phyloP scores from a whole-genome alignment of 2,329 filamentous ascomycete genomes.

The Colletotrichum sp. region DNA sequence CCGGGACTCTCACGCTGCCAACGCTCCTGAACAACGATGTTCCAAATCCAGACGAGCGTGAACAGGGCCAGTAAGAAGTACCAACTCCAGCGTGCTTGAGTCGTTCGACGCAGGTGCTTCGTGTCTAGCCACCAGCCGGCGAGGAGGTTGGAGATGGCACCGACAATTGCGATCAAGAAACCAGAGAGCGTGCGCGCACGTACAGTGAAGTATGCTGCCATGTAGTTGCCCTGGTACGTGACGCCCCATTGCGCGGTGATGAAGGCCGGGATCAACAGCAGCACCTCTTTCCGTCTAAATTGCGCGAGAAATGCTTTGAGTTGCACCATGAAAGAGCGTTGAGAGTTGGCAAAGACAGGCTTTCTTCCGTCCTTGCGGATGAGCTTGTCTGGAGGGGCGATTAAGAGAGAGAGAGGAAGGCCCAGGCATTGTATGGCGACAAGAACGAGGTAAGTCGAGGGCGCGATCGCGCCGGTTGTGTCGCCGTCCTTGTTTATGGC shows the following conservation, averaged over 20 bases:
- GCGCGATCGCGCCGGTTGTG: constrained; percentile 46
- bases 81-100: constrained; percentile 16
- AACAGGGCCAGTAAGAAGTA: constrained; percentile 4
- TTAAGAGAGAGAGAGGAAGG: constrained; percentile 45
- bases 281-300: constrained; percentile 5
- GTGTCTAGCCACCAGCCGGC: constrained; percentile 20
- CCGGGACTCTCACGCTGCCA: constrained; percentile 25
- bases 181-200: constrained; percentile 25
- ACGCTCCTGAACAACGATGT: constrained; percentile 11
- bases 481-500: constrained; percentile 50
- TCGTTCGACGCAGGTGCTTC: constrained; percentile 8
- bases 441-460: constrained; percentile 43
- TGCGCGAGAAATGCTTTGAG: constrained; percentile 2
- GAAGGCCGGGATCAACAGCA: constrained; percentile 20
- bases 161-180: constrained; percentile 45
- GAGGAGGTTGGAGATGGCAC: constrained; percentile 11
- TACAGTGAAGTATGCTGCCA: constrained; percentile 21
- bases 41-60: constrained; percentile 14
- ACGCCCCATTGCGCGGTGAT: constrained; percentile 23
- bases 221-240: constrained; percentile 24
- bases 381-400: constrained; percentile 50
- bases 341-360: constrained; percentile 24
- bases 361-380: constrained; percentile 40
- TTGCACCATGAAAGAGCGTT: constrained; percentile 31
- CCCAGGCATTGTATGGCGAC: constrained; percentile 50